Evolutionary conservation across 768 basidiomycete genomes (phyloP).

Genomic region (Suillus placidus): DNA sequence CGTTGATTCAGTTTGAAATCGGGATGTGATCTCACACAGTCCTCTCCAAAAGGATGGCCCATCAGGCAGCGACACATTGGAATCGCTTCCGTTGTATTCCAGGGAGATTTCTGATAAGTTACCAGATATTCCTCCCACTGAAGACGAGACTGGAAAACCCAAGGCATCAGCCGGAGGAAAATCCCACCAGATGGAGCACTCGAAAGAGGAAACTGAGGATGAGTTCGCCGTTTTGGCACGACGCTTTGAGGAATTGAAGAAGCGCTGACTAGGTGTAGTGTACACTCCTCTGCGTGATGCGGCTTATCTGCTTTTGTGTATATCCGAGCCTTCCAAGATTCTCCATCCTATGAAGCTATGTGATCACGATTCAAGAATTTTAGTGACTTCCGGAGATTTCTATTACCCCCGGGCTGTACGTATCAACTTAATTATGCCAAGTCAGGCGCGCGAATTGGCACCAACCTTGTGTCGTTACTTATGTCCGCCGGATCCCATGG

Average conservation of each 20-base stretch:
- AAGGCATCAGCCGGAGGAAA: constrained; percentile 11
- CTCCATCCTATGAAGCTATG: constrained; percentile 4
- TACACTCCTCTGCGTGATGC: not conserved
- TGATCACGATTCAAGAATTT: not conserved
- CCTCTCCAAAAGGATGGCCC: constrained; percentile 3
- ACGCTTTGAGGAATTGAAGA: constrained; percentile 88
- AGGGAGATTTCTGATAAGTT: constrained; percentile 40
- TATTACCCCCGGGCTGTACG: constrained; percentile 12
- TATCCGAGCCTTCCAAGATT: not conserved
- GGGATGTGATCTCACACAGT: not conserved
- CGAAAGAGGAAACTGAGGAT: constrained; percentile 47
- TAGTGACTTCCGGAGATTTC: constrained; percentile 2
- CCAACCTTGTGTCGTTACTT: constrained; percentile 1
- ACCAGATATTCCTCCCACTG: constrained; percentile 53
- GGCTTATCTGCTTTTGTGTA: constrained; percentile 7
- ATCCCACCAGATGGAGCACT: constrained; percentile 3
- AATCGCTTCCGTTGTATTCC: constrained; percentile 32
- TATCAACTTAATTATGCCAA: constrained; percentile 11
- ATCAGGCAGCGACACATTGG: constrained; percentile 14
- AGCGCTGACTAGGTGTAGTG: constrained; percentile 47
- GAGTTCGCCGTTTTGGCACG: constrained; percentile 76
- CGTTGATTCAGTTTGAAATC: constrained; percentile 17
- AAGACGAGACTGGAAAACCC: constrained; percentile 44
- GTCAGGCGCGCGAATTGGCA: constrained; percentile 5
- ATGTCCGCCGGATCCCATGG: constrained; percentile 6